Evolutionary conservation across 2,329 filamentous ascomycete species (phyloP).

Genomic region (Pestalotiopsis sp.): DNA sequence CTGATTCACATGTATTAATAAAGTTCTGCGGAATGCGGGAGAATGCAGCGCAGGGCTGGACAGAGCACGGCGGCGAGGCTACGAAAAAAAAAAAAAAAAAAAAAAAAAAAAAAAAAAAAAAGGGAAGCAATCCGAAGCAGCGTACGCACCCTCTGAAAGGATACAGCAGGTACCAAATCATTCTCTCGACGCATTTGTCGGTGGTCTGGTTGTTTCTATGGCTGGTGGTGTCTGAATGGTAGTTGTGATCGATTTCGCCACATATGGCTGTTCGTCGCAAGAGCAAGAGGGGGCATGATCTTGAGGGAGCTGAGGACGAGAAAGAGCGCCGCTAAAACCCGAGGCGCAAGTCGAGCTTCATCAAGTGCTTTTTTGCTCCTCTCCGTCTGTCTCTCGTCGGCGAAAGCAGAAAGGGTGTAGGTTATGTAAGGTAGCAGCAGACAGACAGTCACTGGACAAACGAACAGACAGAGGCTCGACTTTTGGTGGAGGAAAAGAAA

Average conservation of each 20-base stretch:
- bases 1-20: conserved; percentile 39
- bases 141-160: conserved; percentile 73
- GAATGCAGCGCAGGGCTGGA: not conserved
- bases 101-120: not conserved
- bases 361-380: conserved; percentile 1
- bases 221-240: not conserved
- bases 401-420: not conserved
- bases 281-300: conserved; percentile 13
- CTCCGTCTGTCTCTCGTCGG: not conserved
- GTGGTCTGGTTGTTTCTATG: not conserved
- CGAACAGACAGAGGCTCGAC: not conserved
- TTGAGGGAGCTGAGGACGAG: not conserved
- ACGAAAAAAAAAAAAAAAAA: not conserved
- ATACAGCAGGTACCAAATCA: conserved; percentile 81
- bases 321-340: conserved; percentile 1
- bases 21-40: conserved; percentile 12
- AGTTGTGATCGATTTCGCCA: conserved; percentile 5
- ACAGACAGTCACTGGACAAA: not conserved
- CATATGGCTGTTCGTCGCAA: conserved; percentile 10
- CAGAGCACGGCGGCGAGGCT: not conserved
- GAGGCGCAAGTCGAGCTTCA: conserved; percentile 10
- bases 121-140: not conserved
- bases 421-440: not conserved
- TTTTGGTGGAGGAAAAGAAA: not conserved
- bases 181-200: conserved; percentile 33